Base-by-base conservation (phyloP, 495 filamentous ascomycete species). In the Xylaria scruposa region DNA sequence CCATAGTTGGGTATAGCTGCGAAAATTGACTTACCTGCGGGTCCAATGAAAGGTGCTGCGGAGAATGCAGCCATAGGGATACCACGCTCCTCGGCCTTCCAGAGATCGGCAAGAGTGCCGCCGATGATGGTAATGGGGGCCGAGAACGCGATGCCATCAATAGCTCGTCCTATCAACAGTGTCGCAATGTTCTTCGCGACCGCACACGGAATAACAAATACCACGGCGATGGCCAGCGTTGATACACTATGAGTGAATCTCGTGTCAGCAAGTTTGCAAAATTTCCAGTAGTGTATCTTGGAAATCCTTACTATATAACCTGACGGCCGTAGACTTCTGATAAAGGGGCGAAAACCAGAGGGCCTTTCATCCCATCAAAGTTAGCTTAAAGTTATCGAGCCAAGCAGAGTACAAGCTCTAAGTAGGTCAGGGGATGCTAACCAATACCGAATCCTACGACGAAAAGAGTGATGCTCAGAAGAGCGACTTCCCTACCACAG, bases 31-130 rank as follows among this genome's bases (percentile, higher is more conserved):
- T 49, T 77, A 78, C 90, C 88, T 7, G 92, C 92, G 54, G 92
- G 92, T 4, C 92, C 93, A 42, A 94, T 83, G 75, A 94, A 93
- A 0, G 93, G 93, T 38, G 92, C 92, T 36, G 92, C 92, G 36
- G 87, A 90, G 81, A 94, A 95, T 40, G 92, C 91, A n/a, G 92
- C 92, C 92, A 95, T 94, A 3, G 93, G 91, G 36, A 94, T 90
- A 75, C 92, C 93, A 47, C 93, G 86, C 75, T 95, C 92, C 73
- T 94, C 92, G n/a, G 89, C 91, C 62, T 80, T 88, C 92, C 92
- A 95, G 12, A 94, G 75, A 79, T 95, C 93, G n/a, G 92, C 90
- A 40, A 95, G 80, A 19, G 91, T 93, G 31, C 93, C 93, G 63
- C 92, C 93, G 21, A 94, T 92, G 0, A 94, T 83, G 0, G 93